These are phyloP conservation scores for Emericellopsis cladophorae DNA, from an alignment of 2,329 filamentous ascomycete species.

Conservation along the genomic window DNA sequence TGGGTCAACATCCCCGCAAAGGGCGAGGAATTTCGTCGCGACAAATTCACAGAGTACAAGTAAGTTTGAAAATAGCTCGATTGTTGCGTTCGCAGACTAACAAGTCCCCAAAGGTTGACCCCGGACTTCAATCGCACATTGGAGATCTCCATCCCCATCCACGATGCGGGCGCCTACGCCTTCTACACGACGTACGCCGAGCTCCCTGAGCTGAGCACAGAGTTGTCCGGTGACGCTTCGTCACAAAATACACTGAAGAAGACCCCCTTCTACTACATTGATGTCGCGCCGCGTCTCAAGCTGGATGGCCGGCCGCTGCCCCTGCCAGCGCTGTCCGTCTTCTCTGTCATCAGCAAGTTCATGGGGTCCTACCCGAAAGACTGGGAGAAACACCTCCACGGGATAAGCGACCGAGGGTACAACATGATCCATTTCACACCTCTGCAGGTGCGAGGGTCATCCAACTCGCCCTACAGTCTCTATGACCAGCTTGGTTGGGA, in stretches of 20 bases:
- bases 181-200: slow-evolving; percentile 91
- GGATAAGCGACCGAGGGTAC: slow-evolving; percentile 84
- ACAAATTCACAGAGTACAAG: slow-evolving; percentile 81
- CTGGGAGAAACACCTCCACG: slow-evolving; percentile 80
- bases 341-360: slow-evolving; percentile 94
- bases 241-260: slow-evolving; percentile 37
- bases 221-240: slow-evolving; percentile 8
- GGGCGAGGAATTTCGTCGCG: slow-evolving; percentile 63
- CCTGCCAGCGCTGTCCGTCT: slow-evolving; percentile 76
- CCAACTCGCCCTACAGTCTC: slow-evolving; percentile 95
- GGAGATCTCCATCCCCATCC: slow-evolving; percentile 78
- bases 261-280: slow-evolving; percentile 79
- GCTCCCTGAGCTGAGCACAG: slow-evolving; percentile 51
- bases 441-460: slow-evolving; percentile 73
- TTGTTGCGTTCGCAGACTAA: neutral
- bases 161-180: slow-evolving; percentile 74
- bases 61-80: slow-evolving; percentile 29
- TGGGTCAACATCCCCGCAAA: slow-evolving; percentile 90
- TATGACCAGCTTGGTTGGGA: slow-evolving; percentile 90
- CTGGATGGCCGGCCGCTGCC: slow-evolving; percentile 66
- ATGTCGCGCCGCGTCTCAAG: slow-evolving; percentile 72
- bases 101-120: slow-evolving; percentile 47
- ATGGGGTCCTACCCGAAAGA: slow-evolving; percentile 86
- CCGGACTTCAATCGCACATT: slow-evolving; percentile 90
- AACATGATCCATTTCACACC: slow-evolving; percentile 99